These are phyloP conservation scores for Lentinula detonsa DNA, from an alignment of 768 basidiomycete genomes.

Conservation along the genomic window DNA sequence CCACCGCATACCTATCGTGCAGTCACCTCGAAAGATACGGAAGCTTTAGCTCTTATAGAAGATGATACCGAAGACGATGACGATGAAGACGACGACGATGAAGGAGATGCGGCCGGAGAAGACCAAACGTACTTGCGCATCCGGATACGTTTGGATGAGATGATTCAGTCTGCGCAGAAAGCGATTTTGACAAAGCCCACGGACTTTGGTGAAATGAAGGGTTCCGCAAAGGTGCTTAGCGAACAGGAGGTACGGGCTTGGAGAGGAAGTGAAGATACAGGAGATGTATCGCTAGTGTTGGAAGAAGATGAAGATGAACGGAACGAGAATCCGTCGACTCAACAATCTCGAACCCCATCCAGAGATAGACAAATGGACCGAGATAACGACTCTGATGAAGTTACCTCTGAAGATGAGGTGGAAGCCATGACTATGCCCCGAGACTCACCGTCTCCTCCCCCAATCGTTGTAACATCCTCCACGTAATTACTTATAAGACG, in stretches of 20 bases:
- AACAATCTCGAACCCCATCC: not conserved
- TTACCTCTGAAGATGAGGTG: constrained; percentile 34
- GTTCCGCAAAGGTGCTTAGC: constrained; percentile 61
- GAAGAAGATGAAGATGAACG: constrained; percentile 2
- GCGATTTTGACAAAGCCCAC: constrained; percentile 56
- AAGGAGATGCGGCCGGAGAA: constrained; percentile 22
- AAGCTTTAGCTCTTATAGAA: constrained; percentile 16
- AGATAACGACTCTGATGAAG: not conserved
- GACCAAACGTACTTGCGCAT: constrained; percentile 63
- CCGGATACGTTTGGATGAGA: constrained; percentile 52
- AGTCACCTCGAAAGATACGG: constrained; percentile 31
- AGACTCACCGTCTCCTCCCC: constrained; percentile 23
- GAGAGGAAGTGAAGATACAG: constrained; percentile 24
- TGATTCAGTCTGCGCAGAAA: constrained; percentile 50
- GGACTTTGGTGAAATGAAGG: constrained; percentile 41
- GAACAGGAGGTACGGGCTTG: constrained; percentile 67
- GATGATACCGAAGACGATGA: constrained; percentile 39
- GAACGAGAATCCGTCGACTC: not conserved
- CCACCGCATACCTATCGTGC: constrained; percentile 60
- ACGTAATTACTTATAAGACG: constrained; percentile 11
- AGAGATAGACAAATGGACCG: not conserved
- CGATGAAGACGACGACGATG: constrained; percentile 39
- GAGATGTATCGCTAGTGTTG: not conserved
- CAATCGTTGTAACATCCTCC: constrained; percentile 32
- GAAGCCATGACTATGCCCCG: constrained; percentile 28